Base-by-base conservation (phyloP, 129 eudicot species). In the Deinandra increscens region DNA sequence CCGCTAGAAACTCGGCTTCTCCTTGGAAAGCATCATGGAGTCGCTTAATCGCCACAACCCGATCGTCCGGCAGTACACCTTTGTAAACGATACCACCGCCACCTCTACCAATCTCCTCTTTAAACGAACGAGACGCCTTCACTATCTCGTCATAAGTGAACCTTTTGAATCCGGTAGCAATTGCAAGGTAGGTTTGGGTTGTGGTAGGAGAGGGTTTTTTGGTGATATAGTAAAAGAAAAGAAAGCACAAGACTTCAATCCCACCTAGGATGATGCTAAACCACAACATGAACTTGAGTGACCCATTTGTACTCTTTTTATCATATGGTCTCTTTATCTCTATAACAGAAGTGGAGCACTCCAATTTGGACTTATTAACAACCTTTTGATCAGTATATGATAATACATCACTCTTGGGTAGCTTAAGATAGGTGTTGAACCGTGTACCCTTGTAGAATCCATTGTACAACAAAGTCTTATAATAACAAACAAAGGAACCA, bases 1-100 rank as follows among this genome's bases (percentile, higher is more conserved):
- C 84, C 3, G 82, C 77, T 26, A 72, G 71, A 76, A 83, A 83
- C 14, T 61, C 77, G 0, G 68, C 80, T 54, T 76, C 84, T 5
- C 74, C 84, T n/a, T 76, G 80, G 43, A 23, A 45, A 6, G 72
- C 85, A 2, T 76, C 65, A 15, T 81, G 34, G 5, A 81, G 76
- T 29, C 6, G 10, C 69, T 81, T 81, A 45, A 81, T 54, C 6
- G 81, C 79, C 13, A 71, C 79, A 11, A 76, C 71, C 41, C 81
- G 58, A 44, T 59, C 12, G 64, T 81, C 81, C 0, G 75, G 23
- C 6, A 81, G 17, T 42, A 39, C 49, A 0, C 81, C 85, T 72
- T 76, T 81, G 14, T 76, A 81, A 20, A 76, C 81, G 1, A 76
- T 75, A 15, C 85, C 79, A 61, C 75, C 58, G 7, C 68, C 81